Base-by-base conservation (phyloP, 805 yeast species). In the Saccharomyces eubayanus region DNA sequence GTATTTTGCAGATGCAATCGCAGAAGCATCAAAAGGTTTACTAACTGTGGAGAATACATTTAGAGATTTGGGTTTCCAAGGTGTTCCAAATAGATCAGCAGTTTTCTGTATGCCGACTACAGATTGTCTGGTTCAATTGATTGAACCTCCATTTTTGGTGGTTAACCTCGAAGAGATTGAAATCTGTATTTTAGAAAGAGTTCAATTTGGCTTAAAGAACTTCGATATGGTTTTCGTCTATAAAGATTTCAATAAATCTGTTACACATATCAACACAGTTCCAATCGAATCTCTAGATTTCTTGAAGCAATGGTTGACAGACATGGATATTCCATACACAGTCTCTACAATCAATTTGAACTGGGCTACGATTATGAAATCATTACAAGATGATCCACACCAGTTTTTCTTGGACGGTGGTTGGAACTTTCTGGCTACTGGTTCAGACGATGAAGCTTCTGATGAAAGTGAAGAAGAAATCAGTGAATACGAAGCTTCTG, bases 31-130 rank as follows among this genome's bases (percentile, higher is more conserved):
- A 0, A 81, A 83, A 64, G 96, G 96, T 31, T 70, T 83, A 57
- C 76, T 91, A 46, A 97, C 90, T 62, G 83, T 94, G 54, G 99
- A 94, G 72, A 81, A 89, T 52, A 97, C 99, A 40, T 89, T 94
- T 75, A 82, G 97, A 67, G 98, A 94, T 67, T 79, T 94, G 53
- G 99, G 98, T 29, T 94, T 94, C 80, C 88, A 84, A 61, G 99
- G 99, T 80, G 99, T 94, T 28, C 98, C 99, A 43, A 87, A 85
- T 71, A 81, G 98, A 66, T 88, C 97, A 6, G 87, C 96, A 14
- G 97, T 94, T 16, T 83, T 85, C 64, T 85, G 96, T 78, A 87
- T 92, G 83, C 99, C 99, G 50, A 91, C 98, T 0, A 84, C 98
- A 66, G 98, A 94, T 69, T 94, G 98, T 77, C 78, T 94, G 63